Base-by-base conservation (phyloP, 1,284 basidiomycete genomes). In the Moniliophthora roreri region DNA sequence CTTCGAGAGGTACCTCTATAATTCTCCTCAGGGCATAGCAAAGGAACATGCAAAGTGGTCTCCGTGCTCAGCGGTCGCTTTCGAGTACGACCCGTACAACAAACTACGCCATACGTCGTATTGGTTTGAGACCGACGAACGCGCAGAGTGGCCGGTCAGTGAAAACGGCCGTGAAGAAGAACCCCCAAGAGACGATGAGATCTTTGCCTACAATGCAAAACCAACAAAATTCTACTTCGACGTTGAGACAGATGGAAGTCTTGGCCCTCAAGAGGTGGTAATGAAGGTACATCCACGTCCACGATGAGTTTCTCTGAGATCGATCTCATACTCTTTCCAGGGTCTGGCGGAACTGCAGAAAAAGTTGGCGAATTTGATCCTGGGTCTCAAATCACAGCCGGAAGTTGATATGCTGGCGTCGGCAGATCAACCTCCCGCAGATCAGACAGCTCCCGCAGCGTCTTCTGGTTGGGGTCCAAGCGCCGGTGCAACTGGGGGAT, bases 11-110 rank as follows among this genome's bases (percentile, higher is more conserved):
- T 39, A 44, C 18, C 49, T 48, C 28, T 46, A 51, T 51, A 23
- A 37, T 32, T 51, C 41, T 52, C 53, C 42, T 34, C 52, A 97
- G 93, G 96, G 96, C 24, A 91, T 98, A 57, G 95, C 95, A 7
- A 98, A 99, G 75, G 95, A 98, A 67, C 97, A 99, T 67, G 95
- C 97, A 6, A 99, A 99, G 74, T 99, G 96, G 95, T 97, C 94
- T 0, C 96, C 97, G 11, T 91, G 95, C 54, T 91, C 94, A 1
- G 95, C 97, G 1, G 87, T 99, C 18, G 87, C 89, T 1, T 99
- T 97, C 63, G 97, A 99, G 73, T 99, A 99, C 65, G 97, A 99
- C 71, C 97, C 97, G 11, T 84, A 98, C 76, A 99, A 99, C 77
- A 93, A 93, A 68, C 78, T 99, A 28, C 84, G 94, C 54, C 97